These are phyloP conservation scores for Penicillium cataractarum DNA, from an alignment of 495 filamentous ascomycete genomes.

Conservation along the genomic window DNA sequence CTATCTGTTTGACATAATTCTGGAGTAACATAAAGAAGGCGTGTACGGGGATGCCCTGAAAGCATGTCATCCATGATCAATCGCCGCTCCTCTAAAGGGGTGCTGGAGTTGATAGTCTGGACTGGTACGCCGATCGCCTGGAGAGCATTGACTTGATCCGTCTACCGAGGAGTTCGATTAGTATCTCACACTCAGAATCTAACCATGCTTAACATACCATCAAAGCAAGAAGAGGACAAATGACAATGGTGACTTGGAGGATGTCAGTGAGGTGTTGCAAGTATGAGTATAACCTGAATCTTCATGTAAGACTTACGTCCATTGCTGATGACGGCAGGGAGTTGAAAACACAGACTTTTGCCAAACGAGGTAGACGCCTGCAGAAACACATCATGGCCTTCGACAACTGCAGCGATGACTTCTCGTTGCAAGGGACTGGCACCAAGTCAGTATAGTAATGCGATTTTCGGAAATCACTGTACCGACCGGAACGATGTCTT, in stretches of 20 bases:
- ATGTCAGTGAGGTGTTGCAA: conserved; percentile 10
- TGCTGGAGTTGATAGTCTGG: conserved; percentile 85
- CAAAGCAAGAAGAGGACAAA: conserved; percentile 86
- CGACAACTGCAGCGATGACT: conserved; percentile 78
- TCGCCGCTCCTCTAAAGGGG: conserved; percentile 61
- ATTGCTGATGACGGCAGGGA: conserved; percentile 84
- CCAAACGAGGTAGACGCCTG: conserved; percentile 97
- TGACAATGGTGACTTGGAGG: conserved; percentile 77
- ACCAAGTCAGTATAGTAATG: conserved; percentile 17
- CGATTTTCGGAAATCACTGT: conserved; percentile 2
- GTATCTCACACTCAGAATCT: neutral
- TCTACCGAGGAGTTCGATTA: conserved; percentile 48
- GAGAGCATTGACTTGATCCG: conserved; percentile 87
- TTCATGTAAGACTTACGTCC: conserved; percentile 67
- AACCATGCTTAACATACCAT: conserved; percentile 62
- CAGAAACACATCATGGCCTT: conserved; percentile 88
- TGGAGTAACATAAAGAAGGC: conserved; percentile 91
- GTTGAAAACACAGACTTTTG: conserved; percentile 92
- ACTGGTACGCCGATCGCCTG: conserved; percentile 74
- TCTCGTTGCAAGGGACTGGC: conserved; percentile 81
- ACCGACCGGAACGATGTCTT: conserved; percentile 72
- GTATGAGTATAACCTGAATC: conserved; percentile 4
- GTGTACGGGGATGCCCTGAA: conserved; percentile 80
- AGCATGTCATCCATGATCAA: conserved; percentile 77
- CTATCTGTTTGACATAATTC: conserved; percentile 79